Percentiles rank a stretch among this genome's conserved stretches.
Evolutionary conservation across 2,329 filamentous ascomycete species (phyloP).

Genomic region (Pseudomassariella vexata): DNA sequence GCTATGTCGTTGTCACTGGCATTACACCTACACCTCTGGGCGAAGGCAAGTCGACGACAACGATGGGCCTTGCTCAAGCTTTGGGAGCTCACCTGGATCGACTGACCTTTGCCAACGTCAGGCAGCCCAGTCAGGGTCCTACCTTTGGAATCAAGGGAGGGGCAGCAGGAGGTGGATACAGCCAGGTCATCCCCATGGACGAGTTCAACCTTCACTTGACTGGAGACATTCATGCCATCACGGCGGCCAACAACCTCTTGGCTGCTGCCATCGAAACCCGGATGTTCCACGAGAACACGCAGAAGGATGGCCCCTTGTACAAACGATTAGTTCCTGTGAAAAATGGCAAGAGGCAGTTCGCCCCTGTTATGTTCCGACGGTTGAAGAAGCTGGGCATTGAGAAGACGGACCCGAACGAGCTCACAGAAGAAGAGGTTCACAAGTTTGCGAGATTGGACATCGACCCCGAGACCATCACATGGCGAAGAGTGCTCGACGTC

Average conservation of each 20-base stretch:
- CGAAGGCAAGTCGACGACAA: constrained; percentile 97
- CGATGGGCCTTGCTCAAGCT: constrained; percentile 90
- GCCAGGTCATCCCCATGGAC: constrained; percentile 99
- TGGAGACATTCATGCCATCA: constrained; percentile 95
- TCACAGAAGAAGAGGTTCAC: constrained; percentile 82
- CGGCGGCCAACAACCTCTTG: constrained; percentile 92
- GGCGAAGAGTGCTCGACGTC: constrained; percentile 92
- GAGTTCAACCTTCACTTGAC: constrained; percentile 98
- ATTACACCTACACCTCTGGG: constrained; percentile 96
- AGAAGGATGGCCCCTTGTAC: constrained; percentile 85
- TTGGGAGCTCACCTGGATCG: constrained; percentile 82
- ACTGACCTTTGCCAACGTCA: constrained; percentile 91
- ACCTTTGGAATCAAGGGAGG: constrained; percentile 99
- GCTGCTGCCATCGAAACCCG: constrained; percentile 95
- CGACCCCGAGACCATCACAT: constrained; percentile 94
- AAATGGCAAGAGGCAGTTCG: constrained; percentile 83
- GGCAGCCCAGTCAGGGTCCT: constrained; percentile 93
- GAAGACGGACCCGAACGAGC: constrained; percentile 86
- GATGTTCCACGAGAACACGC: constrained; percentile 96
- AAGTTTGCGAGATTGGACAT: constrained; percentile 94
- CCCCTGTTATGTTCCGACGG: constrained; percentile 85
- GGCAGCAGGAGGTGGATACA: constrained; percentile 94
- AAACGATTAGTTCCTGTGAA: constrained; percentile 81
- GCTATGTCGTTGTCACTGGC: constrained; percentile 88
- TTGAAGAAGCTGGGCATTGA: constrained; percentile 93